These are phyloP conservation scores for Nothophoma quercina DNA, from an alignment of 2,329 filamentous ascomycete species.

Conservation along the genomic window DNA sequence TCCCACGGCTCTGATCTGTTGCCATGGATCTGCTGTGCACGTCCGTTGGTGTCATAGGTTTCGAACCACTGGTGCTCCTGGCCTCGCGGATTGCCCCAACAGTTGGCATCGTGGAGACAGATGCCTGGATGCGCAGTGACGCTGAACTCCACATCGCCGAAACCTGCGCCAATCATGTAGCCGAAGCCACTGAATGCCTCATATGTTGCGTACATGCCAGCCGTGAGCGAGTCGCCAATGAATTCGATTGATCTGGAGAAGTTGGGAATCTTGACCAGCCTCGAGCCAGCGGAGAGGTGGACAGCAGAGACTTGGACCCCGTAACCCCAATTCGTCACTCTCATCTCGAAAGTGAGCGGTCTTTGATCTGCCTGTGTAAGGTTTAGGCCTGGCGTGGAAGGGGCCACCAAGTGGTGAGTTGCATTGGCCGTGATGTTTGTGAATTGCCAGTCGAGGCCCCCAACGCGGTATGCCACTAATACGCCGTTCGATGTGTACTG, in stretches of 20 bases:
- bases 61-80: conserved; percentile 65
- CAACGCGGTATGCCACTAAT: conserved; percentile 65
- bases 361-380: conserved; percentile 52
- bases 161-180: conserved; percentile 63
- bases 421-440: conserved; percentile 65
- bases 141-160: conserved; percentile 66
- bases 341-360: conserved; percentile 62
- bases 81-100: no score
- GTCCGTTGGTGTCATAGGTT: conserved; percentile 61
- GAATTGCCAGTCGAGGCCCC: conserved; percentile 66
- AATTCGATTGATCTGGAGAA: conserved; percentile 52
- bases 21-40: conserved; percentile 55
- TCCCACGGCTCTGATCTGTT: conserved; percentile 45
- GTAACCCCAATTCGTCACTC: conserved; percentile 66
- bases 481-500: conserved; percentile 58
- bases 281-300: conserved; percentile 56
- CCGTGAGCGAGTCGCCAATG: conserved; percentile 58
- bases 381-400: conserved; percentile 56
- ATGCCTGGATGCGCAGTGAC: conserved; percentile 67
- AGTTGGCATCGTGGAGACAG: conserved; percentile 63
- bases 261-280: conserved; percentile 54
- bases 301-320: conserved; percentile 65
- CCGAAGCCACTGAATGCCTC: conserved; percentile 65
- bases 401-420: conserved; percentile 64
- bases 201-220: conserved; percentile 66